Evolutionary conservation across 495 filamentous ascomycete species (phyloP), one percentile per base, ranked within the genome.

Genomic region (Elasticomyces elasticus): DNA sequence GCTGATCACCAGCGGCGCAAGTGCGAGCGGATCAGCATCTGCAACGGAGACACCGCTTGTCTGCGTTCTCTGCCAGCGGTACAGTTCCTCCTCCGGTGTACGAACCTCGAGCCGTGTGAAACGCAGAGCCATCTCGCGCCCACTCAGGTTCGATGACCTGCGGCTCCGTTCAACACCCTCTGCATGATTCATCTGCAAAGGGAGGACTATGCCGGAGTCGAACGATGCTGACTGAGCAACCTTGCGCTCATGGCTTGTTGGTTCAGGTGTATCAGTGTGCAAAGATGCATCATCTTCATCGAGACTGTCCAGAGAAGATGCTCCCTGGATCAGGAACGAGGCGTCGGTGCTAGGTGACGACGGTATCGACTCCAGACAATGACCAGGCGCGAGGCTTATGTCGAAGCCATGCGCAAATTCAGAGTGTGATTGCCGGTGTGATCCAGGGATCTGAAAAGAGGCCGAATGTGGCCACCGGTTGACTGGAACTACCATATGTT

Each of bases 41-140:
- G 41, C 35, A 6, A 55, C 38, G 3, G 49, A 56, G 2, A 47
- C 48, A 13, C 15, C 37, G 23, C 17, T 33, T 5, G 25, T 52
- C 22, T 54, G 30, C 22, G 25, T 30, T 0, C 19, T 22, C 45
- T 68, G 61, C 72, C 76, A 82, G 13, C 81, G 73, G 57, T 78
- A 85, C 30, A 79, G 71, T 60, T 77, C 74, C 24, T 76, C 78
- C 64, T 84, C 86, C 52, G 79, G 72, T 1, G 79, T 80, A 38
- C 87, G 79, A 49, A 95, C 76, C 63, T 95, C 91, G 0, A 89
- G 89, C 45, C 88, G 77, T 20, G 91, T 95, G 87, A 96, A 94
- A 30, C 87, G 85, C 40, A 96, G 69, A 13, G 90, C 95, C 91
- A 95, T 95, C 67, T 95, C 90, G 17, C 90, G 81, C 35, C 77